Percentiles rank a stretch among this genome's conserved stretches.
phyloP scores from a whole-genome alignment of 202 grass and related monocot species.

The Schoenoplectus tabernaemontani region DNA sequence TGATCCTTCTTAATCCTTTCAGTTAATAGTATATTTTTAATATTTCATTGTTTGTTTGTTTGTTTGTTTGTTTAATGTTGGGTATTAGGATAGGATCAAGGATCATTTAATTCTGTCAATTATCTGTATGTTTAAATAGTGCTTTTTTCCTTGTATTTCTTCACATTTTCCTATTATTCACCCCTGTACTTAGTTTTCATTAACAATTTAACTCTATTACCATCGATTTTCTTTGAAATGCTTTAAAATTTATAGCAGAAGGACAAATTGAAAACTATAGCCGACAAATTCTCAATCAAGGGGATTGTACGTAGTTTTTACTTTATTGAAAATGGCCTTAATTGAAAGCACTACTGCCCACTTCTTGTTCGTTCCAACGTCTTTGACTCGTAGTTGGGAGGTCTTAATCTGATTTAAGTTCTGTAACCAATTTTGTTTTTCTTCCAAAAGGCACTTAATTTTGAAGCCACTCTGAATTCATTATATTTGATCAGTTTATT shows the following conservation, averaged over 20 bases:
- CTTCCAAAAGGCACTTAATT: neutral
- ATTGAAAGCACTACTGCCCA: neutral
- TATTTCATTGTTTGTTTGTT: neutral
- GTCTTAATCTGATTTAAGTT: neutral
- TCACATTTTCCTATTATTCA: neutral
- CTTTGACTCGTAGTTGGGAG: neutral
- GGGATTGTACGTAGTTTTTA: neutral
- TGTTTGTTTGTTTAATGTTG: neutral
- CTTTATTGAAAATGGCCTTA: neutral
- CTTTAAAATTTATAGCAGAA: neutral
- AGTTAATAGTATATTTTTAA: neutral
- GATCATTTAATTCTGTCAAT: neutral
- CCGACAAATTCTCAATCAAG: neutral
- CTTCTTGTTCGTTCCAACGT: neutral
- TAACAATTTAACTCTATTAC: neutral
- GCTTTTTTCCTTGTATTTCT: neutral
- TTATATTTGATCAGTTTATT: conserved; percentile 1
- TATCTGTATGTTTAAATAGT: neutral
- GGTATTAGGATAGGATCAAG: neutral
- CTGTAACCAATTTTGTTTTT: neutral
- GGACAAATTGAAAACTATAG: neutral
- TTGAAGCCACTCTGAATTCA: neutral
- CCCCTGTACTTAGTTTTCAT: neutral
- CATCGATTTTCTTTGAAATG: neutral
- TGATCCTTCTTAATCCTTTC: neutral